Evolutionary conservation across 1,284 basidiomycete genomes (phyloP).

Genomic region (Puccinia triticina): DNA sequence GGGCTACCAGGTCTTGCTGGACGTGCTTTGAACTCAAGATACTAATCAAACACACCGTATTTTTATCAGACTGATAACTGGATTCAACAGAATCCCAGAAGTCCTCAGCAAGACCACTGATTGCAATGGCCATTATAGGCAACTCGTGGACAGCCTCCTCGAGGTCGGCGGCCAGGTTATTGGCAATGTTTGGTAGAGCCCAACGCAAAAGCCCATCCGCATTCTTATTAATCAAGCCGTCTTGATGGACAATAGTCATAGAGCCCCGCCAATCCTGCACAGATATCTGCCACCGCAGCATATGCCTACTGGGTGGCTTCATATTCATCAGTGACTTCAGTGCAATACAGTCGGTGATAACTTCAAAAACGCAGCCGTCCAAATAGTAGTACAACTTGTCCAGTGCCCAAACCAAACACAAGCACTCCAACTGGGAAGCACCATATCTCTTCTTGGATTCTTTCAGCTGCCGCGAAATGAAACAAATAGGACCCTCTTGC

Average conservation of each 20-base stretch:
- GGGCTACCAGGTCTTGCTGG: not conserved
- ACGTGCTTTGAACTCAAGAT: not conserved
- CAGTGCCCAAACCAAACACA: conserved; percentile 1
- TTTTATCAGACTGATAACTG: not conserved
- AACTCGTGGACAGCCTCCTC: not conserved
- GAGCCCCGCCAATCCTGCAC: conserved; percentile 2
- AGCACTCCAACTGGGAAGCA: conserved; percentile 14
- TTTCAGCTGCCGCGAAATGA: not conserved
- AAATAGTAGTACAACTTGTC: not conserved
- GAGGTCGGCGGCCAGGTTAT: not conserved
- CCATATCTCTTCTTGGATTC: not conserved
- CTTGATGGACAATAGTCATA: conserved; percentile 14
- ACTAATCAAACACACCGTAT: not conserved
- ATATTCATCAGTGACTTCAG: conserved; percentile 1
- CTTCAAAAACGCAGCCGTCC: not conserved
- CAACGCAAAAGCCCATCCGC: conserved; percentile 4
- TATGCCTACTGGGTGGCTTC: conserved; percentile 20
- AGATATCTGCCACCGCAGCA: conserved; percentile 15
- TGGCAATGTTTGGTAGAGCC: not conserved
- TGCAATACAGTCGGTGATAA: conserved; percentile 18
- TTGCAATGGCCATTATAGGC: not conserved
- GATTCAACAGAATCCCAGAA: not conserved
- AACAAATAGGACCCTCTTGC: conserved; percentile 5
- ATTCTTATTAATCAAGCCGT: not conserved
- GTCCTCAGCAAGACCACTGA: not conserved